A percentile compares a stretch with the other conserved stretches of the same genome.
Conservation (phyloP, 352 stramenopile species). For the Phytophthora aleatoria region DNA sequence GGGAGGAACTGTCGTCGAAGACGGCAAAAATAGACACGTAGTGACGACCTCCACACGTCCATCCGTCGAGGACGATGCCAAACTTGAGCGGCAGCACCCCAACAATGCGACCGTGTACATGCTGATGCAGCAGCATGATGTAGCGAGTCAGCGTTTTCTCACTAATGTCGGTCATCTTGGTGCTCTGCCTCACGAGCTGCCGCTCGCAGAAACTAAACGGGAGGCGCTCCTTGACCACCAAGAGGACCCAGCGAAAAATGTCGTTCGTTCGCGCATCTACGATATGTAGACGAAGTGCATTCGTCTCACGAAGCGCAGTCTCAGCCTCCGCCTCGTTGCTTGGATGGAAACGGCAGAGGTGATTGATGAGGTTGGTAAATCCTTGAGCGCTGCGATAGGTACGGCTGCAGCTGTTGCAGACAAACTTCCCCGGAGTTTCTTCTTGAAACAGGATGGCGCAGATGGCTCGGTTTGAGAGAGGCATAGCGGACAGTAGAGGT, state of each 20-base stretch:
- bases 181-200: slow-evolving; percentile 8
- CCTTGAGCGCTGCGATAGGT: neutral
- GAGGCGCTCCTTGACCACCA: neutral
- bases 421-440: neutral
- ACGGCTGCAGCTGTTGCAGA: neutral
- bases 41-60: neutral
- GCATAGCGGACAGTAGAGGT: neutral
- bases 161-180: slow-evolving; percentile 1
- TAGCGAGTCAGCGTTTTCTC: neutral
- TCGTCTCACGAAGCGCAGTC: neutral
- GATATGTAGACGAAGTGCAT: neutral
- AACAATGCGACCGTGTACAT: neutral
- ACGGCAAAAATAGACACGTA: neutral
- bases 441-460: neutral
- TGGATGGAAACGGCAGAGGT: neutral
- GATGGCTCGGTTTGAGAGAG: neutral
- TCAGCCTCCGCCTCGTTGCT: neutral
- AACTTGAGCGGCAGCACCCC: too few relatives aligned
- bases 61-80: too few relatives aligned
- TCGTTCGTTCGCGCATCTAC: neutral
- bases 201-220: neutral
- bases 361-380: neutral
- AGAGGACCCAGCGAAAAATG: neutral
- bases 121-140: neutral
- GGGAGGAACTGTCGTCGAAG: neutral